Base-by-base conservation (phyloP, 2,329 filamentous ascomycete species). In the Talaromyces verruculosus region DNA sequence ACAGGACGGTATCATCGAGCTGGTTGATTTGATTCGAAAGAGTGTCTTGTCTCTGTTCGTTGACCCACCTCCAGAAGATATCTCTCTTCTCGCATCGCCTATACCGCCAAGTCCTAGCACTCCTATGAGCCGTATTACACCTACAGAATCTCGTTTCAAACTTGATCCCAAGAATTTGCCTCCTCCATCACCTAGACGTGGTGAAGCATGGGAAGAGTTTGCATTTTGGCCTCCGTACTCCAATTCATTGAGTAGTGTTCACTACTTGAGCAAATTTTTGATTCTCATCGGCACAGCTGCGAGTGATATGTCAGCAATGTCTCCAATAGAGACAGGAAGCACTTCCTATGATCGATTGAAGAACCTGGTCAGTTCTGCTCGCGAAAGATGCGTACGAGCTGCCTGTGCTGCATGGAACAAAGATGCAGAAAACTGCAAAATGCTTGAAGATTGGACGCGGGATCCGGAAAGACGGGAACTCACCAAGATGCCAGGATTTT, bases 201-300 rank as follows among this genome's bases (percentile, higher is more conserved):
- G 93, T 5, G 92, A 97, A 71, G 82, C 89, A 0, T 98, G 93
- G 92, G 95, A 98, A 74, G 90, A 94, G 80, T 88, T 95, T 77
- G 94, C 93, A 0, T 99, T 98, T 78, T 98, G 94, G 93, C 93
- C 94, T 3, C 95, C 94, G 0, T 90, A 91, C 80, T 91, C 93
- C 1, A 98, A 97, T 74, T 93, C 93, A 0, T 82, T 98, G 28
- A 96, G 93, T 66, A 94, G 91, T n/a, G 91, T 94, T 1, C 88
- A 96, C 76, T 97, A 96, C 73, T 84, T 99, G 5, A 88, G 91
- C 61, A 92, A 91, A 75, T 89, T 95, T 75, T 82, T 98, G 25
- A 84, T 88, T 0, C 82, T 97, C 2, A 87, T 99, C 3, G 93
- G 94, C n/a, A 90, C 90, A 1, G 93, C 91, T 2, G 91, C 92